Conservation (phyloP, 306 rosid genomes). For the Cyclanthera cordifolia region DNA sequence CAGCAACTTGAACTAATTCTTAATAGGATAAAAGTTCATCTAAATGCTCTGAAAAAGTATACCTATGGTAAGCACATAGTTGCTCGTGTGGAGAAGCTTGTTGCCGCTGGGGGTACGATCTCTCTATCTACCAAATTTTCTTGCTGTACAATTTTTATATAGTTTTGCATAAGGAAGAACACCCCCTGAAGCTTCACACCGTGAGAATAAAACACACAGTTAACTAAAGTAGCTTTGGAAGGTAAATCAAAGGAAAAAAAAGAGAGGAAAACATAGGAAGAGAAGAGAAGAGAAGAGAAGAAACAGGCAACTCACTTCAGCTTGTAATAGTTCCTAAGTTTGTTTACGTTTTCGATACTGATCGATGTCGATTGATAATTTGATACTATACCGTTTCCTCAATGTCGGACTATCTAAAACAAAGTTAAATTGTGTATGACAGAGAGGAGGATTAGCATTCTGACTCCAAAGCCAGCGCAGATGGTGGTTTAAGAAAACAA, state of each 20-base stretch:
- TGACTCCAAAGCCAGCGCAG: slow-evolving; percentile 30
- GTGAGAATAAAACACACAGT: neutral
- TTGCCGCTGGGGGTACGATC: slow-evolving; percentile 43
- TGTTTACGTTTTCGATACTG: neutral
- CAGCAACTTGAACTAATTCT: slow-evolving; percentile 55
- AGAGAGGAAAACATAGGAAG: no score
- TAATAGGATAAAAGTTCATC: slow-evolving; percentile 43
- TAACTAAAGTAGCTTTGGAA: neutral
- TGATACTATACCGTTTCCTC: neutral
- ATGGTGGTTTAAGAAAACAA: slow-evolving; percentile 26
- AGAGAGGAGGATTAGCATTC: slow-evolving; percentile 53
- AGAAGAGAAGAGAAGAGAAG: no score
- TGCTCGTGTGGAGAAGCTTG: slow-evolving; percentile 58
- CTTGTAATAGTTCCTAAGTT: no score
- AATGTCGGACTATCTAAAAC: slow-evolving; percentile 11
- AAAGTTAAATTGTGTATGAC: slow-evolving; percentile 16
- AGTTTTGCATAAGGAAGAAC: neutral
- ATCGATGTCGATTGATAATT: neutral
- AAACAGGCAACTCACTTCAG: no score
- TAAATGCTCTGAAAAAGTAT: slow-evolving; percentile 51
- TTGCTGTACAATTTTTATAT: neutral
- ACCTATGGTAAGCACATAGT: slow-evolving; percentile 55
- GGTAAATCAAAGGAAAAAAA: no score
- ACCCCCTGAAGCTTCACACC: no score
- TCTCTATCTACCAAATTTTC: neutral